phyloP scores from a whole-genome alignment of 169 alveolate genomes.

The Eimeria brunetti region DNA sequence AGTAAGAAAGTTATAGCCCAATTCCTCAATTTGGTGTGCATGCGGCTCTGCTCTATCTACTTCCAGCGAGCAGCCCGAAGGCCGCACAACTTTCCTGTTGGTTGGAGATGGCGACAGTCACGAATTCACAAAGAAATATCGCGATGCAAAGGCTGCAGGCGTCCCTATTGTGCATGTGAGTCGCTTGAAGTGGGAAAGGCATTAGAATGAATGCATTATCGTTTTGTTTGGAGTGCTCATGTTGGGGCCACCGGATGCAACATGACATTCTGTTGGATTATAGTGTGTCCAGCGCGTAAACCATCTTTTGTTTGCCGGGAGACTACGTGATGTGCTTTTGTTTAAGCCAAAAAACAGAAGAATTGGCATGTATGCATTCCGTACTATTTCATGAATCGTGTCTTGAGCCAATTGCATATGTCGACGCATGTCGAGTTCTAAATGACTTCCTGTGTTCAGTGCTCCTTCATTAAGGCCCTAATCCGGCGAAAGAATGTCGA shows the following conservation, averaged over 20 bases:
- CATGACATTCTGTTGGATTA: not conserved
- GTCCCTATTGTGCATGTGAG: slow-evolving; percentile 77
- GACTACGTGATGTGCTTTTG: not conserved
- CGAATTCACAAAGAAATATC: slow-evolving; percentile 51
- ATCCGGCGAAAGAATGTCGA: slow-evolving; percentile 45
- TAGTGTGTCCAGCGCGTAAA: not conserved
- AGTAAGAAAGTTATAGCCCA: too few relatives aligned
- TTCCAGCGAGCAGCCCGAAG: slow-evolving; percentile 59
- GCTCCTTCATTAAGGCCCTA: slow-evolving; percentile 63
- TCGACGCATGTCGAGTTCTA: not conserved
- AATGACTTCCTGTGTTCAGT: slow-evolving; percentile 33
- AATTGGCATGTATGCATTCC: not conserved
- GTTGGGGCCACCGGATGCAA: not conserved
- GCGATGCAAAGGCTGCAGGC: slow-evolving; percentile 78
- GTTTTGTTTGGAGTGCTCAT: not conserved
- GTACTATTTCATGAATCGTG: not conserved
- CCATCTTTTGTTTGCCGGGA: not conserved
- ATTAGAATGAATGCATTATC: not conserved
- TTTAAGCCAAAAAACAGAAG: not conserved
- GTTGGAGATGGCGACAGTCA: slow-evolving; percentile 63
- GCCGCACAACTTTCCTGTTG: slow-evolving; percentile 65
- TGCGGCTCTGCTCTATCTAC: not conserved
- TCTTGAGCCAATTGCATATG: not conserved
- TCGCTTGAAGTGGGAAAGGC: not conserved
- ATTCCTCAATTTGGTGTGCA: not conserved